phyloP scores from a whole-genome alignment of 2,329 filamentous ascomycete species.

The Aureobasidium pullulans region DNA sequence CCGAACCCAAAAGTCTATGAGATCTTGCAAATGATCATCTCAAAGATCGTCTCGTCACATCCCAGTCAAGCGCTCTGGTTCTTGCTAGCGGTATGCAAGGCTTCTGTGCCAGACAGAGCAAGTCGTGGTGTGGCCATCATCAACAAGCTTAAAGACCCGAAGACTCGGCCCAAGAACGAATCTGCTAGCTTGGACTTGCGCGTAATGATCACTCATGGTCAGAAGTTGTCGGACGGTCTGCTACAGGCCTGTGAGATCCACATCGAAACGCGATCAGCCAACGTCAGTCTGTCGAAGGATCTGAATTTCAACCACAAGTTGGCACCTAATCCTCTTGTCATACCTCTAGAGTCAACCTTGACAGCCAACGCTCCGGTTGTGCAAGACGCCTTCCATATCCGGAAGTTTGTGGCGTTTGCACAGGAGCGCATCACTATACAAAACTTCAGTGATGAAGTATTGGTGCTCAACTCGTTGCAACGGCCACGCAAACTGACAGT shows the following conservation, averaged over 20 bases:
- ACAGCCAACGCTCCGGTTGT: conserved; percentile 70
- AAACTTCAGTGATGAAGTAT: conserved; percentile 75
- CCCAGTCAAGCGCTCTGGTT: conserved; percentile 91
- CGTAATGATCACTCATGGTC: conserved; percentile 65
- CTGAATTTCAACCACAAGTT: conserved; percentile 77
- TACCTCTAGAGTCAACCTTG: conserved; percentile 79
- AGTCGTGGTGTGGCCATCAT: conserved; percentile 39
- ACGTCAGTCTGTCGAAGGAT: conserved; percentile 69
- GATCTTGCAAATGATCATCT: conserved; percentile 68
- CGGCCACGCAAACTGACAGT: conserved; percentile 86
- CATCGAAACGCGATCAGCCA: conserved; percentile 60
- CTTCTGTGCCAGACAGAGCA: conserved; percentile 63
- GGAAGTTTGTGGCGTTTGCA: conserved; percentile 75
- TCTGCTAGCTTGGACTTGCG: conserved; percentile 54
- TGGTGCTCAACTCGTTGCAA: conserved; percentile 84
- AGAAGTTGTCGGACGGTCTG: conserved; percentile 75
- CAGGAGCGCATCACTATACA: conserved; percentile 77
- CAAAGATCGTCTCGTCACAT: conserved; percentile 78
- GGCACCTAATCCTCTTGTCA: conserved; percentile 76
- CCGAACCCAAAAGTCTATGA: conserved; percentile 70
- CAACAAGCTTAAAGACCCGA: conserved; percentile 39
- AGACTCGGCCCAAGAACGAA: conserved; percentile 50
- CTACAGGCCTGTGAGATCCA: conserved; percentile 73
- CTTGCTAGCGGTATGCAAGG: conserved; percentile 78
- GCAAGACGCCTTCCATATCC: conserved; percentile 61